Percentiles rank a stretch among this genome's conserved stretches.
phyloP scores from a whole-genome alignment of 805 yeast genomes.

The Pichia nanzhaoensis region DNA sequence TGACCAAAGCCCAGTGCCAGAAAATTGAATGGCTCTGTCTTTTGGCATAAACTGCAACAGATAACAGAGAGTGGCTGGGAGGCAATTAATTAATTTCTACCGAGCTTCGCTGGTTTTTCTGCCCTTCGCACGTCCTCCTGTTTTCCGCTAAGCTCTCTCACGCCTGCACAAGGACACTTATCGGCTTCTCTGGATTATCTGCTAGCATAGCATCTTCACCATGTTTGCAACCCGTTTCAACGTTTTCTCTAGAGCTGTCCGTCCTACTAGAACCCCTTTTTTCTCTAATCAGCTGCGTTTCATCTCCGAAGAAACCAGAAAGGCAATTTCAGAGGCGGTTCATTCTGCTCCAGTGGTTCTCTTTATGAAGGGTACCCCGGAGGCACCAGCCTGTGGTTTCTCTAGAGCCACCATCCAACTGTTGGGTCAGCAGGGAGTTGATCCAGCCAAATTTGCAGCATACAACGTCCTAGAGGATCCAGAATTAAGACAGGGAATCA shows the following conservation, averaged over 20 bases:
- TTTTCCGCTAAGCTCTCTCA: too few species aligned
- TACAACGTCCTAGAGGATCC: constrained; percentile 93
- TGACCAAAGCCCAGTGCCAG: too few species aligned
- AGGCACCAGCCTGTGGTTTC: constrained; percentile 96
- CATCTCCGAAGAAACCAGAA: constrained; percentile 69
- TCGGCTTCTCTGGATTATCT: too few species aligned
- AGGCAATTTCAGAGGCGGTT: constrained; percentile 83
- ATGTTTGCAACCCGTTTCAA: constrained; percentile 4
- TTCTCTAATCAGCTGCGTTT: constrained; percentile 23
- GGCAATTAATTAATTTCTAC: too few species aligned
- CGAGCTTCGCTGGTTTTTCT: too few species aligned
- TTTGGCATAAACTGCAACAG: too few species aligned
- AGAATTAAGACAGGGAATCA: constrained; percentile 90
- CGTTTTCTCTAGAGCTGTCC: not conserved
- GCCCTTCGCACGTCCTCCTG: too few species aligned
- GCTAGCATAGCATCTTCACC: too few species aligned
- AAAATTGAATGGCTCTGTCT: too few species aligned
- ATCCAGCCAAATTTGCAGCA: constrained; percentile 94
- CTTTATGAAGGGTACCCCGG: constrained; percentile 98
- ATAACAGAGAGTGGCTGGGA: too few species aligned
- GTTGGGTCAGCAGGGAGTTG: constrained; percentile 94
- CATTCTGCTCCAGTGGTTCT: constrained; percentile 88
- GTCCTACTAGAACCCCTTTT: not conserved
- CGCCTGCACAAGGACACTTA: too few species aligned
- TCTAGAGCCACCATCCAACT: constrained; percentile 91